These are phyloP conservation scores for Setaria viridis DNA, from an alignment of 202 grass and related monocot genomes.

Conservation along the genomic window DNA sequence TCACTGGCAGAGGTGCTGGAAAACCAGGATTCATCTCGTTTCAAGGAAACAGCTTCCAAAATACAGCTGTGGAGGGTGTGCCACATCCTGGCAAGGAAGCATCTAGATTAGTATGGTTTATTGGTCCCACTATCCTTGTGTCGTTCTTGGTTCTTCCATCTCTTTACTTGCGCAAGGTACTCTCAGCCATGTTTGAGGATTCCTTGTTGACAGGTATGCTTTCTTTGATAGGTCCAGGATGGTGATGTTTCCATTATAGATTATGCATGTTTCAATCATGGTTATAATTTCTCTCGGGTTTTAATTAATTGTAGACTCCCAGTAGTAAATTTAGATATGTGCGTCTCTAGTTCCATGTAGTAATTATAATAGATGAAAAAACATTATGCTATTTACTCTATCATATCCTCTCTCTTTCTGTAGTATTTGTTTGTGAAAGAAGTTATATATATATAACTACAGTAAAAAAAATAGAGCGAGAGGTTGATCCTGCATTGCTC, in stretches of 20 bases:
- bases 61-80: conserved; percentile 45
- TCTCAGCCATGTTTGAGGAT: conserved; percentile 91
- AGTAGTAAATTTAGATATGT: conserved; percentile 14
- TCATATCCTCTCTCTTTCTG: not conserved
- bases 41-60: conserved; percentile 50
- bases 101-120: conserved; percentile 78
- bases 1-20: conserved; percentile 56
- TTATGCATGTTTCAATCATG: not conserved
- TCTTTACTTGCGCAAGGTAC: conserved; percentile 85
- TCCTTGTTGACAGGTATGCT: conserved; percentile 91
- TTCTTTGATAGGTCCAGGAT: conserved; percentile 25
- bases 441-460: not conserved
- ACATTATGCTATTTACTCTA: conserved; percentile 11
- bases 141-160: conserved; percentile 89
- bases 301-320: not conserved
- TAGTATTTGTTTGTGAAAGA: conserved; percentile 32
- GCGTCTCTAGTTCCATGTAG: conserved; percentile 12
- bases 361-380: conserved; percentile 12
- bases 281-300: not conserved
- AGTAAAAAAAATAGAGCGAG: not conserved
- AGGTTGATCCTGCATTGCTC: not conserved
- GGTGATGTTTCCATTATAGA: not conserved
- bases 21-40: conserved; percentile 92
- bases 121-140: conserved; percentile 87
- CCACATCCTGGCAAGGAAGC: conserved; percentile 64